These are phyloP conservation scores for Solanum appendiculatum DNA, from an alignment of 257 asterid genomes.

Conservation along the genomic window DNA sequence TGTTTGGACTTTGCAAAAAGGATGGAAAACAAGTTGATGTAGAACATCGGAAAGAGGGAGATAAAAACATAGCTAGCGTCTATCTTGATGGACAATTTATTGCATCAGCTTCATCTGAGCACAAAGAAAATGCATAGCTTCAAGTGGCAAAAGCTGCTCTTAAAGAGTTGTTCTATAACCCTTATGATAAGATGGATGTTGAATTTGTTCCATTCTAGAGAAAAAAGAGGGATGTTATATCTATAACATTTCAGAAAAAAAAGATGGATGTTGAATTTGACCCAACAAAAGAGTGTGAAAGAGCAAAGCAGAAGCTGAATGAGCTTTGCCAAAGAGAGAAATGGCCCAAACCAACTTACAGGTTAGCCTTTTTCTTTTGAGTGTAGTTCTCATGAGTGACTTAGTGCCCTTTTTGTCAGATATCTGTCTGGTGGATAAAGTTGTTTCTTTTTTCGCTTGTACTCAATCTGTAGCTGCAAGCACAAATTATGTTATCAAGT, in stretches of 20 bases:
- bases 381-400: background rate
- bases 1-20: constrained; percentile 59
- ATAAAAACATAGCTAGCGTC: constrained; percentile 37
- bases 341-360: constrained; percentile 68
- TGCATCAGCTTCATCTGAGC: constrained; percentile 54
- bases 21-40: constrained; percentile 50
- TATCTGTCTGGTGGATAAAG: background rate
- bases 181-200: background rate
- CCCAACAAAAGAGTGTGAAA: constrained; percentile 31
- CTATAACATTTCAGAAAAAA: background rate
- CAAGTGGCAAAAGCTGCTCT: constrained; percentile 74
- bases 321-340: constrained; percentile 60
- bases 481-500: background rate
- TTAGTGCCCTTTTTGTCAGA: background rate
- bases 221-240: background rate
- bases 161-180: constrained; percentile 14
- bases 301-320: constrained; percentile 58
- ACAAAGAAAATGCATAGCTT: constrained; percentile 67
- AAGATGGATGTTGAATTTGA: constrained; percentile 13
- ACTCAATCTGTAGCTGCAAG: background rate
- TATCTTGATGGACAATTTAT: constrained; percentile 47
- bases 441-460: background rate
- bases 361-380: constrained; percentile 24
- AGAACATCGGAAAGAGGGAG: constrained; percentile 29
- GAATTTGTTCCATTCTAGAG: background rate